Conservation (phyloP, 23 red algal species). For the Gracilariopsis chorda region DNA sequence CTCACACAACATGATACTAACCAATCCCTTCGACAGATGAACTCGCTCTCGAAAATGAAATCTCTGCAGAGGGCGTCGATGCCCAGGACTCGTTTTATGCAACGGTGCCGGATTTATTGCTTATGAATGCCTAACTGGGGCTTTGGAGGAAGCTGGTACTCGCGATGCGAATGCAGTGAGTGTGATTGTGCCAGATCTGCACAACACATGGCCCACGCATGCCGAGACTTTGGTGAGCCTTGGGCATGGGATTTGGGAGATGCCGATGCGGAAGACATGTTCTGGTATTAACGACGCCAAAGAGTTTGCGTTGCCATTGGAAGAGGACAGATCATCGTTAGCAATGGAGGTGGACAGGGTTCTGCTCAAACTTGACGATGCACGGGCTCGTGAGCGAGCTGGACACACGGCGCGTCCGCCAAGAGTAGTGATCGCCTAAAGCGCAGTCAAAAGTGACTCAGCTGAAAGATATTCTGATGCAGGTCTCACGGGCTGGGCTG, state of each 20-base stretch:
- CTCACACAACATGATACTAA: no score
- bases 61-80: not conserved
- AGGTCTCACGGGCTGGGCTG: constrained; percentile 57
- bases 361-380: constrained; percentile 63
- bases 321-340: constrained; percentile 20
- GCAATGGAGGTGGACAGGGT: constrained; percentile 64
- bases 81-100: constrained; percentile 24
- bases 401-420: constrained; percentile 67
- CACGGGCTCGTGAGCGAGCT: constrained; percentile 9
- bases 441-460: not conserved
- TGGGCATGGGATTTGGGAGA: constrained; percentile 45
- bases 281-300: not conserved
- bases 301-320: constrained; percentile 46
- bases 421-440: constrained; percentile 60
- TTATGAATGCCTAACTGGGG: constrained; percentile 56
- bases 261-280: constrained; percentile 22
- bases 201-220: constrained; percentile 13
- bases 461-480: constrained; percentile 21
- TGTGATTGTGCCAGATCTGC: not conserved
- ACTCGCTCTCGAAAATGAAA: constrained; percentile 17
- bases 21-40: no score
- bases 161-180: not conserved
- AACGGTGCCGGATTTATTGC: constrained; percentile 71
- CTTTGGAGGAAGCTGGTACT: not conserved
- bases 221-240: constrained; percentile 30